These are phyloP conservation scores for Lepidium africanum DNA, from an alignment of 345 rosid species.

Conservation along the genomic window DNA sequence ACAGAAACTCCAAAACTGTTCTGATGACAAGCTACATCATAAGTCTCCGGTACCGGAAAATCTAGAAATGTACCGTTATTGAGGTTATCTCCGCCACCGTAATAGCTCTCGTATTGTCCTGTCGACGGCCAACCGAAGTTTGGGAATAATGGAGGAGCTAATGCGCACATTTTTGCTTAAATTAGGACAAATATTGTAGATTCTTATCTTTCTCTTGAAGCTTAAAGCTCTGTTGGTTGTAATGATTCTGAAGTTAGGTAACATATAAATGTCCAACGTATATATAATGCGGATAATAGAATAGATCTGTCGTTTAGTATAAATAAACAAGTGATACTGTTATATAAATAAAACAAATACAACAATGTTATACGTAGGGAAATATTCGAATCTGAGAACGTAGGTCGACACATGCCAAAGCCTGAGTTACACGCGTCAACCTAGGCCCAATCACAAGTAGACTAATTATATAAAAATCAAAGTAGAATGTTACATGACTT, in stretches of 20 bases:
- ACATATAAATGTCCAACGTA: background rate
- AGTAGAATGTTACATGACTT: background rate
- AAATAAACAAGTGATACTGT: background rate
- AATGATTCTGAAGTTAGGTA: background rate
- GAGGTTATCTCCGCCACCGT: conserved; percentile 8
- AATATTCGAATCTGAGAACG: conserved; percentile 7
- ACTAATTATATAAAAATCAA: background rate
- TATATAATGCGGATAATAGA: conserved; percentile 1
- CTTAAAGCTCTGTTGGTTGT: conserved; percentile 6
- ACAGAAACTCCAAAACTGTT: conserved; percentile 9
- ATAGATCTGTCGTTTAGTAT: background rate
- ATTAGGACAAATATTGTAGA: background rate
- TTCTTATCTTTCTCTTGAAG: background rate
- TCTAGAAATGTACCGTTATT: conserved; percentile 16
- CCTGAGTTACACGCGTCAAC: conserved; percentile 8
- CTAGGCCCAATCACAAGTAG: background rate
- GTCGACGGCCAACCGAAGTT: conserved; percentile 29
- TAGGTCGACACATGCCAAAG: conserved; percentile 15
- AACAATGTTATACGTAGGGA: background rate
- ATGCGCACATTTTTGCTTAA: conserved; percentile 25
- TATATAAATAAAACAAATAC: background rate
- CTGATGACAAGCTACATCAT: conserved; percentile 1
- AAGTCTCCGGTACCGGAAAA: conserved; percentile 17
- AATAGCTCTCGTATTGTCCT: conserved; percentile 22
- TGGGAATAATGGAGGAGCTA: conserved; percentile 25